These are phyloP conservation scores for Tothia fuscella DNA, from an alignment of 2,329 filamentous ascomycete genomes.

Conservation along the genomic window DNA sequence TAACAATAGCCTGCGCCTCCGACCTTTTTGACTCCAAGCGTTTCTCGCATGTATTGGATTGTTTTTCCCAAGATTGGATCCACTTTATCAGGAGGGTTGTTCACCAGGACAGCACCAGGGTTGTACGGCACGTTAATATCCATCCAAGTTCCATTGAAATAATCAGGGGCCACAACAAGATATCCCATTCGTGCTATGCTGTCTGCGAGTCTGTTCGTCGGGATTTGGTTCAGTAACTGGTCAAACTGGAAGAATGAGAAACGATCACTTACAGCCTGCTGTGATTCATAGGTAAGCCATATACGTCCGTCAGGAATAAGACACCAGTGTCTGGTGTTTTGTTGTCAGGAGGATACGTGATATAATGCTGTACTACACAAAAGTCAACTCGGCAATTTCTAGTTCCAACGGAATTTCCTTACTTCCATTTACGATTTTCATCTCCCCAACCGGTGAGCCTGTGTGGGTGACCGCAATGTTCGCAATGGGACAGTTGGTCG, in stretches of 20 bases:
- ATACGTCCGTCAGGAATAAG: constrained; percentile 24
- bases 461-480: too few species aligned
- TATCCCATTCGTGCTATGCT: constrained; percentile 21
- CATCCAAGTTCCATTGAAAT: constrained; percentile 29
- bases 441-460: too few species aligned
- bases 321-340: constrained; percentile 14
- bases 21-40: constrained; percentile 44
- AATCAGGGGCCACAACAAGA: constrained; percentile 21
- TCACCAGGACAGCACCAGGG: constrained; percentile 39
- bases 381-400: too few species aligned
- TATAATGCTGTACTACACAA: not conserved
- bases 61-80: constrained; percentile 37
- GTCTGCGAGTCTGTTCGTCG: constrained; percentile 17
- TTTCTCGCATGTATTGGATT: constrained; percentile 30
- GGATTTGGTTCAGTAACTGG: not conserved
- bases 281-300: constrained; percentile 19
- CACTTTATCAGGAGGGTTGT: constrained; percentile 30
- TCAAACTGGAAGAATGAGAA: not conserved
- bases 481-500: too few species aligned
- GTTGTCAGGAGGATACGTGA: not conserved
- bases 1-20: constrained; percentile 64
- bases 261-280: not conserved
- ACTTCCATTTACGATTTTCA: too few species aligned
- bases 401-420: too few species aligned
- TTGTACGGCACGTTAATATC: constrained; percentile 30